Percentiles rank a stretch among this genome's conserved stretches.
These are phyloP conservation scores for Vigna mungo DNA, from an alignment of 306 rosid species.

Conservation along the genomic window DNA sequence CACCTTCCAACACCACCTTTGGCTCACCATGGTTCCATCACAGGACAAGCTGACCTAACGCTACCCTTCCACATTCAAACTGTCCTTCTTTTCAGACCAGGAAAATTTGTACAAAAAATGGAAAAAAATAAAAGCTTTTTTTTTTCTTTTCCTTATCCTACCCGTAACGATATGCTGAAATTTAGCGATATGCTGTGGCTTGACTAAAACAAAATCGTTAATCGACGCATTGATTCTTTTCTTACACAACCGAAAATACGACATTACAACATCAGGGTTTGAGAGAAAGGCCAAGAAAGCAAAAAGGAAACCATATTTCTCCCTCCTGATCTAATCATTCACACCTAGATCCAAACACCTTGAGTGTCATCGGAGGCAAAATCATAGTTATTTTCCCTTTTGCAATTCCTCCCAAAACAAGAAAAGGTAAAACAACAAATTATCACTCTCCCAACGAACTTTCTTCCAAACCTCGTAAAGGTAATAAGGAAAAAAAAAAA, in stretches of 20 bases:
- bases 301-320: background rate
- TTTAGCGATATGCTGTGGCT: background rate
- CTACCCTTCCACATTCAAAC: slow-evolving; percentile 1
- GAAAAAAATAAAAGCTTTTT: too few species aligned
- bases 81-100: background rate
- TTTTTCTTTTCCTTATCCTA: too few species aligned
- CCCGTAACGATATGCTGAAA: background rate
- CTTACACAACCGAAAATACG: background rate
- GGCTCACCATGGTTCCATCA: background rate
- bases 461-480: background rate
- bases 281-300: background rate
- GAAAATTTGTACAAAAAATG: background rate
- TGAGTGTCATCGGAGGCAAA: slow-evolving; percentile 47
- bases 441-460: slow-evolving; percentile 27
- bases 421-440: slow-evolving; percentile 20
- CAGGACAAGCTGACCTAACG: background rate
- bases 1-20: slow-evolving; percentile 32
- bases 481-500: background rate
- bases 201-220: background rate
- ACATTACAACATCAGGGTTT: background rate
- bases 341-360: slow-evolving; percentile 32
- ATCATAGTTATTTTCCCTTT: slow-evolving; percentile 32
- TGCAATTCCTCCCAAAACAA: slow-evolving; percentile 34
- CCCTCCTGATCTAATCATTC: slow-evolving; percentile 34
- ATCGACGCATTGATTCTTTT: slow-evolving; percentile 23